Percentiles rank a stretch among this genome's conserved stretches.
These are phyloP conservation scores for Pseudogymnoascus sp. DNA, from an alignment of 2,329 filamentous ascomycete species.

Conservation along the genomic window DNA sequence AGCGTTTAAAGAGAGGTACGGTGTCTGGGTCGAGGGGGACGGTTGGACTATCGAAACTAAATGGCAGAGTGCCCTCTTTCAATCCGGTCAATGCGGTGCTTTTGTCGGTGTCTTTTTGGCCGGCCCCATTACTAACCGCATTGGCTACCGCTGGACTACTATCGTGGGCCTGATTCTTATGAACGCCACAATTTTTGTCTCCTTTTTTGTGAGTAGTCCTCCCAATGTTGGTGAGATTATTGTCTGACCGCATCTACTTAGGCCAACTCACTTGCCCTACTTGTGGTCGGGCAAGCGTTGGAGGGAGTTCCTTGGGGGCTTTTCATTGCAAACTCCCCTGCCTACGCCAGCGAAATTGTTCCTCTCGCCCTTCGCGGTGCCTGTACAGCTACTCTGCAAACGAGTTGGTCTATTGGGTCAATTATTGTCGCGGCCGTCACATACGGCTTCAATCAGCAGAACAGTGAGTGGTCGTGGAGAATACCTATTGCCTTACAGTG, in stretches of 20 bases:
- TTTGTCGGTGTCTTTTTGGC: too few species aligned
- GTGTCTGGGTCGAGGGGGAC: too few species aligned
- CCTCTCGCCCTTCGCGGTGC: slow-evolving; percentile 47
- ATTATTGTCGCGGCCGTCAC: slow-evolving; percentile 50
- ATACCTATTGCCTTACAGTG: slow-evolving; percentile 48
- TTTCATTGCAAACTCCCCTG: slow-evolving; percentile 54
- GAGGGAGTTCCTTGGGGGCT: slow-evolving; percentile 55
- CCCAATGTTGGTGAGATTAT: not conserved
- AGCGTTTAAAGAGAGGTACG: too few species aligned
- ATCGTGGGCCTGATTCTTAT: slow-evolving; percentile 42
- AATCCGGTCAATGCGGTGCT: too few species aligned
- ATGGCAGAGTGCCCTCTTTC: too few species aligned
- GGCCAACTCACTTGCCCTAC: slow-evolving; percentile 27
- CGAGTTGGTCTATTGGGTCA: slow-evolving; percentile 54
- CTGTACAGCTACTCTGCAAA: slow-evolving; percentile 51
- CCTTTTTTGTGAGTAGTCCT: slow-evolving; percentile 40
- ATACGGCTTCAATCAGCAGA: slow-evolving; percentile 39
- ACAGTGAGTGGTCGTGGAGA: slow-evolving; percentile 30
- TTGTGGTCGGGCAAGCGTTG: slow-evolving; percentile 45
- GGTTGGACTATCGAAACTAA: too few species aligned
- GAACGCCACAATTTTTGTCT: slow-evolving; percentile 51
- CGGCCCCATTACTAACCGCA: too few species aligned
- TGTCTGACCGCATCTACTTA: slow-evolving; percentile 22
- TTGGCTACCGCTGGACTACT: slow-evolving; percentile 37
- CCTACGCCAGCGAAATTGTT: slow-evolving; percentile 52